Evolutionary conservation across 2,329 filamentous ascomycete genomes (phyloP).

Genomic region (Teratosphaeriaceae sp.): DNA sequence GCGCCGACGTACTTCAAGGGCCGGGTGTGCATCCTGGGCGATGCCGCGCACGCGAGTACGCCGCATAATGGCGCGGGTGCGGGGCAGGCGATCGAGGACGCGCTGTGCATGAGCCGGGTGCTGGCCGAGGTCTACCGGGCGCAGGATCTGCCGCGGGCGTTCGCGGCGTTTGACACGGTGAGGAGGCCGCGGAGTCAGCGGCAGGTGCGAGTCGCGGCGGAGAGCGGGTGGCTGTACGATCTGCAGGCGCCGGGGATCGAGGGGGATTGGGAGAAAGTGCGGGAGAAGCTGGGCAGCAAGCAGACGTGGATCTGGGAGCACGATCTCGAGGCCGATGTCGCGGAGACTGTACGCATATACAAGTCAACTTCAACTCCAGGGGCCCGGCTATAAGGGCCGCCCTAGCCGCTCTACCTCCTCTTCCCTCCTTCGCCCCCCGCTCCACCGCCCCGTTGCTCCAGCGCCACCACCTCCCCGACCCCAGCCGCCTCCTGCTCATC

Average conservation of each 20-base stretch:
- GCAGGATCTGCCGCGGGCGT: slow-evolving; percentile 28
- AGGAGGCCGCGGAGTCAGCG: slow-evolving; percentile 39
- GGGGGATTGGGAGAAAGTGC: slow-evolving; percentile 29
- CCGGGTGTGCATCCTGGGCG: slow-evolving; percentile 42
- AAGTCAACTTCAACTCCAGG: background rate
- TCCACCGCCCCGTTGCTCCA: slow-evolving; percentile 13
- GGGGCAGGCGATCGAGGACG: slow-evolving; percentile 24
- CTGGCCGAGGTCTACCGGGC: slow-evolving; percentile 17
- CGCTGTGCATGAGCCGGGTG: slow-evolving; percentile 25
- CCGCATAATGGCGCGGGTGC: slow-evolving; percentile 28
- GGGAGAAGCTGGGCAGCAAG: slow-evolving; percentile 22
- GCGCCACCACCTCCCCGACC: slow-evolving; percentile 64
- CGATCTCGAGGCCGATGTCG: slow-evolving; percentile 29
- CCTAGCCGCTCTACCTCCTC: background rate
- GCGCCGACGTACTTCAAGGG: slow-evolving; percentile 32
- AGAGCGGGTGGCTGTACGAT: slow-evolving; percentile 36
- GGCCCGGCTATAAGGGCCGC: background rate
- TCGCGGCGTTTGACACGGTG: slow-evolving; percentile 33
- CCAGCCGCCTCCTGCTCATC: slow-evolving; percentile 95
- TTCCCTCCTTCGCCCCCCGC: background rate
- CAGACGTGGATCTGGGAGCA: slow-evolving; percentile 38
- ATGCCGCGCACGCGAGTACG: slow-evolving; percentile 35
- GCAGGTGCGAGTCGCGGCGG: slow-evolving; percentile 36
- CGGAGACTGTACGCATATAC: slow-evolving; percentile 16
- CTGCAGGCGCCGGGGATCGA: slow-evolving; percentile 28